Conservation (phyloP, 2,329 filamentous ascomycete genomes). For the Cercospora sesami region DNA sequence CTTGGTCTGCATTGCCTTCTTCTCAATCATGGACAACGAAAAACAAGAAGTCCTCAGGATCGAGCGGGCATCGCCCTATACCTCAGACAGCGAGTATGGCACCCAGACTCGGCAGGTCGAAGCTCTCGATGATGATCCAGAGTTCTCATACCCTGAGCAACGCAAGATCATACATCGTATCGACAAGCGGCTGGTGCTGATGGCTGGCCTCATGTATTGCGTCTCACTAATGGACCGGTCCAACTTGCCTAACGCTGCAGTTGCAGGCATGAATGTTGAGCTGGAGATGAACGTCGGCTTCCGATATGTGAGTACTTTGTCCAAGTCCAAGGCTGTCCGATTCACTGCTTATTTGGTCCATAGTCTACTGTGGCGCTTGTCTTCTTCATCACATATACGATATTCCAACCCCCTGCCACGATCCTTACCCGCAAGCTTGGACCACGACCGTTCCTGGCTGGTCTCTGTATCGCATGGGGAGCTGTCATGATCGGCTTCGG, state of each 20-base stretch:
- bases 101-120: neutral
- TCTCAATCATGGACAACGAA: neutral
- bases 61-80: neutral
- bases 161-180: slow-evolving; percentile 59
- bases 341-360: slow-evolving; percentile 5
- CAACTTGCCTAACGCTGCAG: slow-evolving; percentile 13
- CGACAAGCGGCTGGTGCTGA: slow-evolving; percentile 55
- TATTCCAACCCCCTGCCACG: slow-evolving; percentile 37
- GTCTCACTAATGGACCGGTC: slow-evolving; percentile 62
- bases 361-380: slow-evolving; percentile 13
- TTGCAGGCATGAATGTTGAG: slow-evolving; percentile 47
- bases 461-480: slow-evolving; percentile 54
- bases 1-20: neutral
- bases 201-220: slow-evolving; percentile 62
- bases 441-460: slow-evolving; percentile 33
- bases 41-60: neutral
- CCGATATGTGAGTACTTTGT: slow-evolving; percentile 33
- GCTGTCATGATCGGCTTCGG: slow-evolving; percentile 62
- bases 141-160: slow-evolving; percentile 4
- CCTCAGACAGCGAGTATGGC: slow-evolving; percentile 2
- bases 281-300: slow-evolving; percentile 32
- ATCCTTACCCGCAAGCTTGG: slow-evolving; percentile 35
- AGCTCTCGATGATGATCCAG: neutral
- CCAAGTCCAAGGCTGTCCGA: neutral
- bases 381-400: slow-evolving; percentile 36